Evolutionary conservation across 2,329 filamentous ascomycete genomes (phyloP).

Genomic region (Clarireedia paspali): DNA sequence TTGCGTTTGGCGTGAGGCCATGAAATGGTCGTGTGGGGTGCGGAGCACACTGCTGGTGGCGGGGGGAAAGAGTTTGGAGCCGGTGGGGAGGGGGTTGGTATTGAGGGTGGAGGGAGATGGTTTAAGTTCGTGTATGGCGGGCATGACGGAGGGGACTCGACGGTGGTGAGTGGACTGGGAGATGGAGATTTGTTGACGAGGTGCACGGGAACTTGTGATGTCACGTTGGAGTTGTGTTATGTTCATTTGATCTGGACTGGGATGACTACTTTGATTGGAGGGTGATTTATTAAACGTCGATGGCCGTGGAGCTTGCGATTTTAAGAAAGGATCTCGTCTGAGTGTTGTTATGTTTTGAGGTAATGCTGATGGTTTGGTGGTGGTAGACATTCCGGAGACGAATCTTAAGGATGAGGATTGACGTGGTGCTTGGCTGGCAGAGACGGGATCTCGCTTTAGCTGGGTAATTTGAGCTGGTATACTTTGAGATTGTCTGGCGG

Average conservation of each 20-base stretch:
- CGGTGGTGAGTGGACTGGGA: no score
- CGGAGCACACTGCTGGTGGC: not conserved
- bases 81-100: not conserved
- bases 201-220: not conserved
- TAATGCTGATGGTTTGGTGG: not conserved
- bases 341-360: not conserved
- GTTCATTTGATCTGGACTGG: not conserved
- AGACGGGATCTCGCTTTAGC: not conserved
- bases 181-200: no score
- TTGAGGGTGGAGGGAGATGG: not conserved
- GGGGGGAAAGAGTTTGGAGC: not conserved
- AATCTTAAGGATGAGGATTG: not conserved
- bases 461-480: not conserved
- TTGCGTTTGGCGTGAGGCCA: slow-evolving; percentile 13
- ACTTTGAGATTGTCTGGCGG: not conserved
- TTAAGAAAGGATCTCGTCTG: not conserved
- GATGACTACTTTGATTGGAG: not conserved
- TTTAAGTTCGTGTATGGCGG: not conserved
- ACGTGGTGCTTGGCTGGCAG: not conserved
- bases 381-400: not conserved
- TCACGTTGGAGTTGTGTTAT: not conserved
- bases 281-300: not conserved
- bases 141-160: no score
- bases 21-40: slow-evolving; percentile 3
- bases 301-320: not conserved